Base-by-base conservation (phyloP, 1,284 basidiomycete genomes). In the Puccinia brachypodii region DNA sequence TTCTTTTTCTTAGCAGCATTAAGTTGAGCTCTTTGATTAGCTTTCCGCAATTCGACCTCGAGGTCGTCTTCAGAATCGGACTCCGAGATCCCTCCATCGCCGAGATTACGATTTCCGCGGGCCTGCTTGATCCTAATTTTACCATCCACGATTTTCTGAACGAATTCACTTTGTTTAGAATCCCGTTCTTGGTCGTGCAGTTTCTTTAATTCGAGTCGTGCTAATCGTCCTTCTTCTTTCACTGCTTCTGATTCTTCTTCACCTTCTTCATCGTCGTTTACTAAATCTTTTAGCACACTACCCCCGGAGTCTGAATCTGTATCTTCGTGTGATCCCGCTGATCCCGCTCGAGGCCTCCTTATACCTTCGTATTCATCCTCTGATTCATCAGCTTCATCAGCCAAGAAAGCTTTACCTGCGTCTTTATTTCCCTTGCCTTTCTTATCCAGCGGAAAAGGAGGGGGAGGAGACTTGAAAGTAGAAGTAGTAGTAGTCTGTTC, bases 311-410 rank as follows among this genome's bases (percentile, higher is more conserved):
- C 68, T 6, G 79, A 81, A 40, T 58, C 75, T 7, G 64, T 40
- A 16, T 44, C 38, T 9, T 76, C 75, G 25, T 74, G 53, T 8
- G 38, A 56, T 25, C 47, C 36, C 16, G 47, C n/a, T 31, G 22
- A 42, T 22, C 44, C 64, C 28, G 53, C 22, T 38, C 53, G 53
- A 44, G 33, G 36, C 28, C 36, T 42, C 16, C 40, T 19, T 33
- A 38, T 9, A n/a, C 40, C 60, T 47, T 73, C 71, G 22, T 36
- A 58, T 64, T 81, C 79, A 28, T 81, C 79, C 31, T 73, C 68
- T 28, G 78, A 81, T 40, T 81, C 79, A 40, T 81, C 79, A 7
- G 79, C 79, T 50, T 81, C 68, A 74, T 81, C 79, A 22, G 71
- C 79, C 28, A 81, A 44, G 25, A 81, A 81, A 1, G 36, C 16